Evolutionary conservation across 495 filamentous ascomycete genomes (phyloP).

Genomic region (Xylaria telfairii): DNA sequence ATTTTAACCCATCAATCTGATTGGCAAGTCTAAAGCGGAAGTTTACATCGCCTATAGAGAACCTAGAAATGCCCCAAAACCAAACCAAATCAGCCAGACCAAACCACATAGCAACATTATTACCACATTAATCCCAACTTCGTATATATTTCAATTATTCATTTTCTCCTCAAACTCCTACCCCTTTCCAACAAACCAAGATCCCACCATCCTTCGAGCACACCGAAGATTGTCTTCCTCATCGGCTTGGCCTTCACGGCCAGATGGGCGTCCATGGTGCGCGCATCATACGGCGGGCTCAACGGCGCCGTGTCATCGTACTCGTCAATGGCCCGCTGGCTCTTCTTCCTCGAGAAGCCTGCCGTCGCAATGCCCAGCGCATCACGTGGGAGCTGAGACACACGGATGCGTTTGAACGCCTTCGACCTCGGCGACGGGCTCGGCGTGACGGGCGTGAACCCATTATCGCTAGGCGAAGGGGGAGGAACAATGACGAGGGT

Average conservation of each 20-base stretch:
- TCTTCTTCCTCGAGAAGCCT: constrained; percentile 26
- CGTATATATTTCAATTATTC: constrained; percentile 1
- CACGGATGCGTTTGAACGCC: constrained; percentile 30
- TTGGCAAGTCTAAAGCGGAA: constrained; percentile 1
- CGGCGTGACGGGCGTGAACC: constrained; percentile 35
- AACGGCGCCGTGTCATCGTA: constrained; percentile 33
- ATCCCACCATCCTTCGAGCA: constrained; percentile 58
- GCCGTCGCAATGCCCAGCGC: constrained; percentile 35
- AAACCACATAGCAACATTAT: constrained; percentile 3
- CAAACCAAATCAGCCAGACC: constrained; percentile 1
- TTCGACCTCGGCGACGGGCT: constrained; percentile 32
- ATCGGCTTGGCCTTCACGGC: constrained; percentile 33
- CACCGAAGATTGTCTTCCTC: constrained; percentile 46
- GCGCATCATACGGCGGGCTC: constrained; percentile 23
- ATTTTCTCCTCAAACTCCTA: constrained; percentile 34
- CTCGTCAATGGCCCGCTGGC: constrained; percentile 24
- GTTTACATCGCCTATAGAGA: not conserved
- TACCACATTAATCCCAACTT: constrained; percentile 22
- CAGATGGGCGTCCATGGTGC: constrained; percentile 24
- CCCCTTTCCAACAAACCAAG: constrained; percentile 46
- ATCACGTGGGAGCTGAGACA: constrained; percentile 33
- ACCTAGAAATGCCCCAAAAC: not conserved
- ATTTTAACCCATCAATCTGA: constrained; percentile 12
- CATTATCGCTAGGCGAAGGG: constrained; percentile 34
- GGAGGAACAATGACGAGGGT: constrained; percentile 19